Percentiles rank a stretch among this genome's conserved stretches.
Conservation (phyloP, 768 basidiomycete genomes). For the Termitomyces sp. region DNA sequence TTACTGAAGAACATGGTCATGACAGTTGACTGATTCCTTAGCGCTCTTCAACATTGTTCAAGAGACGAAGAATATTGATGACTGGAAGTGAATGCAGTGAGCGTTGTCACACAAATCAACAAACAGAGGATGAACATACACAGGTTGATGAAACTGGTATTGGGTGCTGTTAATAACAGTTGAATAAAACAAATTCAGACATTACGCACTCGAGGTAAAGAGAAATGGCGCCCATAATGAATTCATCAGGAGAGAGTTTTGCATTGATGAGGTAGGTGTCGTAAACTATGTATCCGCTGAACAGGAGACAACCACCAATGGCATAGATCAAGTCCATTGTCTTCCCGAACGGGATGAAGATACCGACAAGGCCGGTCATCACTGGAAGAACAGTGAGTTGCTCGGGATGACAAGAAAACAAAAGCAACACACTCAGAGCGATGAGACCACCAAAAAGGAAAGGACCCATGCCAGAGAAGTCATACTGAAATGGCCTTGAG, state of each 20-base stretch:
- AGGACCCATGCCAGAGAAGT: slow-evolving; percentile 89
- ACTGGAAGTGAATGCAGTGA: slow-evolving; percentile 36
- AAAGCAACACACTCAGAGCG: slow-evolving; percentile 54
- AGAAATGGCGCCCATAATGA: slow-evolving; percentile 83
- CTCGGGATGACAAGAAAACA: not conserved
- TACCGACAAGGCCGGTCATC: slow-evolving; percentile 74
- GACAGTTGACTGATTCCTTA: slow-evolving; percentile 15
- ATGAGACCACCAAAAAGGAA: slow-evolving; percentile 85
- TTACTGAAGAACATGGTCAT: not conserved
- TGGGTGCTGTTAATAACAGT: slow-evolving; percentile 13
- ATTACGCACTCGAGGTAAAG: slow-evolving; percentile 89
- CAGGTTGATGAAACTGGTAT: slow-evolving; percentile 73
- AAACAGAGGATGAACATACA: slow-evolving; percentile 45
- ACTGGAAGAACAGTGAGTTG: slow-evolving; percentile 31
- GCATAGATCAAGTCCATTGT: slow-evolving; percentile 83
- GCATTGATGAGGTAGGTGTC: slow-evolving; percentile 91
- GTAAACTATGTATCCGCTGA: slow-evolving; percentile 87
- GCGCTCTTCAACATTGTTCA: slow-evolving; percentile 56
- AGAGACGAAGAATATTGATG: slow-evolving; percentile 78
- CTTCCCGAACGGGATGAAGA: slow-evolving; percentile 82
- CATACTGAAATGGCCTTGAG: slow-evolving; percentile 52
- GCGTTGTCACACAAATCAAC: not conserved
- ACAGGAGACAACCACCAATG: slow-evolving; percentile 71
- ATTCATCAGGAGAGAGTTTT: slow-evolving; percentile 88
- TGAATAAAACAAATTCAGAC: not conserved